Evolutionary conservation across 2,329 filamentous ascomycete species (phyloP).

Genomic region (Calonectria leucothoes): DNA sequence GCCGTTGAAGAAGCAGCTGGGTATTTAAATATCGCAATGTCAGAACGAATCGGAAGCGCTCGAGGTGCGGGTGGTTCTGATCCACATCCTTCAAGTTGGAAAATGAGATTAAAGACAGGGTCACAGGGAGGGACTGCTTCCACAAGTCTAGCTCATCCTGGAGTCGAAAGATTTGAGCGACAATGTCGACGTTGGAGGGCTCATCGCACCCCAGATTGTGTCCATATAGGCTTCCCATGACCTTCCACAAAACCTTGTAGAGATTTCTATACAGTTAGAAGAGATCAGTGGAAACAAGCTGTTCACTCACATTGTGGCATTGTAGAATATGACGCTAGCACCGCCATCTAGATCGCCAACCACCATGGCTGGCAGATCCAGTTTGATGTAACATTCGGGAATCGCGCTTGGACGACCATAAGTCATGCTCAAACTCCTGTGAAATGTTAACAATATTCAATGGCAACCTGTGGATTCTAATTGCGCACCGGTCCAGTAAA

Average conservation of each 20-base stretch:
- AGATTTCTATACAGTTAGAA: slow-evolving; percentile 2
- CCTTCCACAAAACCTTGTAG: slow-evolving; percentile 21
- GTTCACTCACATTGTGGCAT: slow-evolving; percentile 16
- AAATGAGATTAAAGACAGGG: neutral
- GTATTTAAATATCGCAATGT: slow-evolving; percentile 48
- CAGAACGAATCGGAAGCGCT: slow-evolving; percentile 53
- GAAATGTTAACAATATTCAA: neutral
- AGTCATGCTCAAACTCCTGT: slow-evolving; percentile 25
- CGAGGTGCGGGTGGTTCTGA: slow-evolving; percentile 21
- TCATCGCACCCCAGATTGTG: slow-evolving; percentile 24
- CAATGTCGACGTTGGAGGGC: neutral
- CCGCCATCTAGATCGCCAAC: neutral
- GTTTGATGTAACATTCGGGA: slow-evolving; percentile 25
- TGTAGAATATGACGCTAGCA: slow-evolving; percentile 23
- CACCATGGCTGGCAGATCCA: neutral
- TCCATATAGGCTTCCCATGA: slow-evolving; percentile 24
- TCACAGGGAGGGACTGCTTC: slow-evolving; percentile 2
- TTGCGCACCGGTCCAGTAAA: slow-evolving; percentile 26
- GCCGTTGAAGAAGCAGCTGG: slow-evolving; percentile 45
- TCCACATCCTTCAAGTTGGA: slow-evolving; percentile 15
- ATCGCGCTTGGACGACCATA: slow-evolving; percentile 27
- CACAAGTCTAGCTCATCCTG: slow-evolving; percentile 25
- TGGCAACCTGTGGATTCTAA: neutral
- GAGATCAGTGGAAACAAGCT: rapidly evolving
- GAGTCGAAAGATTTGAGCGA: slow-evolving; percentile 21